Conservation (phyloP, 2,329 filamentous ascomycete genomes). For the Hymenoscyphus infarciens region DNA sequence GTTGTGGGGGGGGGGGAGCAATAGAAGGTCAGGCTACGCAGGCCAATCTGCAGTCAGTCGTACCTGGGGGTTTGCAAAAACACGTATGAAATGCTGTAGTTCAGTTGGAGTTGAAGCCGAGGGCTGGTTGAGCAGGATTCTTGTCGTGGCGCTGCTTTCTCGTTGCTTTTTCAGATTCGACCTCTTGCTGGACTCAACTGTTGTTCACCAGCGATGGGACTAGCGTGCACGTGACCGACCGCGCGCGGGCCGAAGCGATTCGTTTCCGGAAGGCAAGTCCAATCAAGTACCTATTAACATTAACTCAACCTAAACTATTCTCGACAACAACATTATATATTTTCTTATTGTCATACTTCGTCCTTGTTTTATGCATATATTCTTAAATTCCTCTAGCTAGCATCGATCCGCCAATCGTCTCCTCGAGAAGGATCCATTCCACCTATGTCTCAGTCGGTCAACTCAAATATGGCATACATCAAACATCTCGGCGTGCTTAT, state of each 20-base stretch:
- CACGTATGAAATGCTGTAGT: not conserved
- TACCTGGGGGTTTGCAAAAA: constrained; percentile 13
- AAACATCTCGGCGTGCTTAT: not conserved
- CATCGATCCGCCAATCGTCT: too few relatives aligned
- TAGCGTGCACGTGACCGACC: too few relatives aligned
- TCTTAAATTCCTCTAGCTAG: not conserved
- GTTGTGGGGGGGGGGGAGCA: not conserved
- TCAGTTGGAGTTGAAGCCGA: constrained; percentile 2
- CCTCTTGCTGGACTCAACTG: not conserved
- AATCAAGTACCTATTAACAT: too few relatives aligned
- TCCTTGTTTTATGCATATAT: not conserved
- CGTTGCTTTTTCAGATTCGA: not conserved
- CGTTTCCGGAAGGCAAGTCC: too few relatives aligned
- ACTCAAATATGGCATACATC: not conserved
- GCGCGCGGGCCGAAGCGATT: too few relatives aligned
- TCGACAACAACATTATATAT: too few relatives aligned
- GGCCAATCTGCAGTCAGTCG: not conserved
- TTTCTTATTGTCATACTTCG: not conserved
- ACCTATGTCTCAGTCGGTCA: not conserved
- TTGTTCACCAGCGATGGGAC: too few relatives aligned
- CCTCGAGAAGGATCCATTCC: not conserved
- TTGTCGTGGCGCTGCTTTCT: constrained; percentile 24
- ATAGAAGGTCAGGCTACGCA: constrained; percentile 1
- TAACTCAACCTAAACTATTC: too few relatives aligned
- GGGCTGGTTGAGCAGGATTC: constrained; percentile 18